phyloP scores from a whole-genome alignment of 345 rosid species.

The Eutrema japonicum region DNA sequence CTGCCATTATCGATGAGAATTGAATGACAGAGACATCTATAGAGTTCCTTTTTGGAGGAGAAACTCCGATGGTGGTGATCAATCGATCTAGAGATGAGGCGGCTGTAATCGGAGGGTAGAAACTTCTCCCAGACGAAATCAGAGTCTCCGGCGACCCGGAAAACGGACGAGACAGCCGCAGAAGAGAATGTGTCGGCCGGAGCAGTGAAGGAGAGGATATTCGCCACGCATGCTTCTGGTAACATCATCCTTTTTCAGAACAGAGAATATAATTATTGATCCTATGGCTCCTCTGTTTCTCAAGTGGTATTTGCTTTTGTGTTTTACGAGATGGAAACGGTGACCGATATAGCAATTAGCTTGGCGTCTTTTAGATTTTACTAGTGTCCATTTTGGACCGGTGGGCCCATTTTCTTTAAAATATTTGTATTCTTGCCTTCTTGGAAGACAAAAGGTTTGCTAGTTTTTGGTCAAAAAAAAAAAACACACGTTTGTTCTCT shows the following conservation, averaged over 20 bases:
- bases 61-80: constrained; percentile 19
- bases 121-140: constrained; percentile 68
- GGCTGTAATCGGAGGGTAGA: constrained; percentile 50
- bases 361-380: background rate
- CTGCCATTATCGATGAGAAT: constrained; percentile 58
- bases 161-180: constrained; percentile 55
- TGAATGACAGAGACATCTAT: constrained; percentile 52
- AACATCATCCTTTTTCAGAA: constrained; percentile 36
- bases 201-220: constrained; percentile 63
- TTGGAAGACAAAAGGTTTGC: constrained; percentile 21
- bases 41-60: constrained; percentile 68
- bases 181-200: constrained; percentile 61
- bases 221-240: constrained; percentile 64
- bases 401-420: background rate
- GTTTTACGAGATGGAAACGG: background rate
- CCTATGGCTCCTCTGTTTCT: constrained; percentile 16
- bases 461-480: background rate
- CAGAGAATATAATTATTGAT: background rate
- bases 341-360: background rate
- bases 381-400: constrained; percentile 17
- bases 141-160: constrained; percentile 62
- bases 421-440: background rate
- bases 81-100: constrained; percentile 41
- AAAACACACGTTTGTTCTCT: background rate
- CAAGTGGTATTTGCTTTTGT: background rate